Evolutionary conservation across 768 basidiomycete species (phyloP).

Genomic region (Hericium alpestre): DNA sequence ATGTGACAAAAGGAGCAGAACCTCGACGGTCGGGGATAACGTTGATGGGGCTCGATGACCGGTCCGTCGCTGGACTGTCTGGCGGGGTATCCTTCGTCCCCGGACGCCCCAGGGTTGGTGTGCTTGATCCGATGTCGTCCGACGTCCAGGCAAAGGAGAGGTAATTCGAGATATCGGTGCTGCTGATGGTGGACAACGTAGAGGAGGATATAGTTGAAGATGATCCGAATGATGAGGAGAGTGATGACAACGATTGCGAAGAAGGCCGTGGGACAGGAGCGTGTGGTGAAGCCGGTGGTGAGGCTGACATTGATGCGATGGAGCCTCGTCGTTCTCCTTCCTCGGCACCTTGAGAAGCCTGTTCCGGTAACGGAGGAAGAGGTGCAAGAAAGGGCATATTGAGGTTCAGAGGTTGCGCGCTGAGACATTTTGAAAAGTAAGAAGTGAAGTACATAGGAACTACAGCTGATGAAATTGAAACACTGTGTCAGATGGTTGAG

Average conservation of each 20-base stretch:
- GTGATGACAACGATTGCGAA: conserved; percentile 4
- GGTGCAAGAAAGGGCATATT: conserved; percentile 12
- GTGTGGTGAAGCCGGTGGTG: not conserved
- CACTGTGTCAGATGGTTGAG: too few species aligned
- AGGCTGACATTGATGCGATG: conserved; percentile 7
- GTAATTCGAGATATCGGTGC: not conserved
- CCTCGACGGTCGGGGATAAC: not conserved
- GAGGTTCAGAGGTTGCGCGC: conserved; percentile 11
- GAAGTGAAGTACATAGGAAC: conserved; percentile 13
- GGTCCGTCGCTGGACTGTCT: not conserved
- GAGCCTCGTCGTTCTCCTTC: conserved; percentile 1
- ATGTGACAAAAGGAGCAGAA: not conserved
- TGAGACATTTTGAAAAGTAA: conserved; percentile 14
- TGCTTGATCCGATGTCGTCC: not conserved
- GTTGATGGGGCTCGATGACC: not conserved
- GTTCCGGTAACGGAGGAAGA: conserved; percentile 11
- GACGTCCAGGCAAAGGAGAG: not conserved
- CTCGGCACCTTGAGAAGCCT: conserved; percentile 5
- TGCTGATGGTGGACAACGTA: not conserved
- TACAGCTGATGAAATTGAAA: conserved; percentile 3
- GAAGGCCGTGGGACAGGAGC: not conserved
- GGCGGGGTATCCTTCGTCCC: not conserved
- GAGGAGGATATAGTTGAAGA: not conserved
- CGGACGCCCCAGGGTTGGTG: not conserved
- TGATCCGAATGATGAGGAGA: conserved; percentile 3